Percentiles rank a stretch among this genome's conserved stretches.
These are phyloP conservation scores for Closterium sp. DNA, from an alignment of 139 green algal genomes.

Conservation along the genomic window DNA sequence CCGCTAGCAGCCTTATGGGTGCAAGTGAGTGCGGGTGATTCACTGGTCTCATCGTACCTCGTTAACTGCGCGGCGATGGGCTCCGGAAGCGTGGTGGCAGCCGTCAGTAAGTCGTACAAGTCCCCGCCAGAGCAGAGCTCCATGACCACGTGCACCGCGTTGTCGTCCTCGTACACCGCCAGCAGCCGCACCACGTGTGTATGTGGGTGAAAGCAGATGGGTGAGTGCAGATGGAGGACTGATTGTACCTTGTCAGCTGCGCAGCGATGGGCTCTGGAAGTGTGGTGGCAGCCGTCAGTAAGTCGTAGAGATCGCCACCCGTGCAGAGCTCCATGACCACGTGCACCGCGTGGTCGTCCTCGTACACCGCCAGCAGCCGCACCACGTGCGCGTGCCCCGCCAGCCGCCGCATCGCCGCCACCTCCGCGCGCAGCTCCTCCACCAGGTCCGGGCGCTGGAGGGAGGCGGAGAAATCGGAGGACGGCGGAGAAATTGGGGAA, in stretches of 20 bases:
- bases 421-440: constrained; percentile 20
- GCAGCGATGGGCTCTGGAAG: no score
- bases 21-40: no score
- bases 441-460: background rate
- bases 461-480: background rate
- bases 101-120: constrained; percentile 7
- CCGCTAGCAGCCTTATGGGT: no score
- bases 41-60: no score
- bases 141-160: constrained; percentile 20
- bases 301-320: constrained; percentile 11
- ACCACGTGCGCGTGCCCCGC: constrained; percentile 9
- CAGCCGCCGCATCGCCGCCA: constrained; percentile 18
- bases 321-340: constrained; percentile 38
- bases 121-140: constrained; percentile 30
- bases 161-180: constrained; percentile 8
- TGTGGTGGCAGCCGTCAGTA: background rate
- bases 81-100: background rate
- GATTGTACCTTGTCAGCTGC: background rate
- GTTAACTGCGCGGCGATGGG: no score
- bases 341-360: constrained; percentile 8
- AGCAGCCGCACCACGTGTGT: constrained; percentile 14
- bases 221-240: no score
- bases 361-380: background rate
- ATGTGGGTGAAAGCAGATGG: no score
- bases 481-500: background rate